Percentiles rank a stretch among this genome's conserved stretches.
phyloP scores from a whole-genome alignment of 2,329 filamentous ascomycete species.

The Arthrinium phaeospermum region DNA sequence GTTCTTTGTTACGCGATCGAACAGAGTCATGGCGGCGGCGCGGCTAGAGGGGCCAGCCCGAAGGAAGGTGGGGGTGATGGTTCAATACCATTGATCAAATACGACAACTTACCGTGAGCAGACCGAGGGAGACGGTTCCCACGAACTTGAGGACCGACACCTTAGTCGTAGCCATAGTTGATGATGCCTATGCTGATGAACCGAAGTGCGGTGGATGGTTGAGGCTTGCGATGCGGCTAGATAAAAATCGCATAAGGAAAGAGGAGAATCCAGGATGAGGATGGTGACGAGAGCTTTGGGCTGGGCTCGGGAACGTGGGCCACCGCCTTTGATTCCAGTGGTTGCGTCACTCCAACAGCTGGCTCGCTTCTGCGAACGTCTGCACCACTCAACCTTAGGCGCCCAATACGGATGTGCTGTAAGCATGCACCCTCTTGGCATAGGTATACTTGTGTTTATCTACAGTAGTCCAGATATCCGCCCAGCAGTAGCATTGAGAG shows the following conservation, averaged over 20 bases:
- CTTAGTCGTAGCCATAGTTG: conserved; percentile 67
- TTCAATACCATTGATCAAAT: conserved; percentile 20
- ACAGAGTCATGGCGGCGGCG: conserved; percentile 6
- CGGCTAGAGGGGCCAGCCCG: neutral
- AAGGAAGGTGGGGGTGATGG: conserved; percentile 13
- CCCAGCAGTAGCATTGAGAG: neutral
- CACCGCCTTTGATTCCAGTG: neutral
- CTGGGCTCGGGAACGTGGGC: conserved; percentile 10
- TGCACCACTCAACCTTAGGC: neutral
- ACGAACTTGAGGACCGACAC: conserved; percentile 89
- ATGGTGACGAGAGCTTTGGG: conserved; percentile 11
- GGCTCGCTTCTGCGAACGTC: neutral
- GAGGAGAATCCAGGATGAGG: neutral
- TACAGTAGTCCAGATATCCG: neutral
- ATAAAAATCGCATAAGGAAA: conserved; percentile 10
- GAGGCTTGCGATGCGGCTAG: conserved; percentile 1
- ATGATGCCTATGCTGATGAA: conserved; percentile 3
- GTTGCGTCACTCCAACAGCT: conserved; percentile 14
- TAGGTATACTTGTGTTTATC: neutral
- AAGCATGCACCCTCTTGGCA: neutral
- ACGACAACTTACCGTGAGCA: conserved; percentile 74
- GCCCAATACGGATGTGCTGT: neutral
- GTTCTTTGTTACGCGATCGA: neutral
- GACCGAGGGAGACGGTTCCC: conserved; percentile 85
- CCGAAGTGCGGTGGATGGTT: neutral